Evolutionary conservation across 371 early-diverging fungal genomes (phyloP).

Genomic region (Rhizopus arrhizus): DNA sequence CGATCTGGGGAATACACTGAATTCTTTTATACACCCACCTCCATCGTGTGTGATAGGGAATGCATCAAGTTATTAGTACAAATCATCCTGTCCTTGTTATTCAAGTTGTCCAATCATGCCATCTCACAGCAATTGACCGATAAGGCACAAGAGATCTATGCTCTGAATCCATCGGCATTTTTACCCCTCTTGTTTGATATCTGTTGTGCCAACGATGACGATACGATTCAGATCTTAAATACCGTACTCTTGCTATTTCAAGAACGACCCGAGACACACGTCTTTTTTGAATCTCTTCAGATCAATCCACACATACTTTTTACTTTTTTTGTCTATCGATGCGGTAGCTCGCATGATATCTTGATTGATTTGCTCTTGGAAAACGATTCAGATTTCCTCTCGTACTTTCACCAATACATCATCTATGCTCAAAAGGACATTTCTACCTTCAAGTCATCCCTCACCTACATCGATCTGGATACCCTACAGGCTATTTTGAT

Average conservation of each 20-base stretch:
- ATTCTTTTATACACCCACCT: conserved; percentile 8
- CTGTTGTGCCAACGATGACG: conserved; percentile 28
- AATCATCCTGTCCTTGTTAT: not conserved
- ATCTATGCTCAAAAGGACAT: conserved; percentile 8
- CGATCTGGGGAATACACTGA: conserved; percentile 22
- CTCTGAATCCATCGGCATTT: not conserved
- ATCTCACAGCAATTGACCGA: not conserved
- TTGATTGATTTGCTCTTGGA: conserved; percentile 26
- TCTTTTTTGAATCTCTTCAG: conserved; percentile 3
- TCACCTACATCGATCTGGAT: conserved; percentile 4
- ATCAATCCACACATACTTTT: conserved; percentile 25
- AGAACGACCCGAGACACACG: not conserved
- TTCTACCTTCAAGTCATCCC: not conserved
- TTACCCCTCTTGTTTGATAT: conserved; percentile 11
- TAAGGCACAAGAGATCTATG: not conserved
- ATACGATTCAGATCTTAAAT: conserved; percentile 8
- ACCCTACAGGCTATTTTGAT: conserved; percentile 4
- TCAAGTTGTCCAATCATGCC: not conserved
- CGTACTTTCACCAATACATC: conserved; percentile 21
- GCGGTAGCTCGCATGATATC: conserved; percentile 26
- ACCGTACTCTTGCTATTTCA: conserved; percentile 14
- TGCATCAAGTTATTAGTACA: conserved; percentile 1
- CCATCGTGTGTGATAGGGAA: conserved; percentile 8
- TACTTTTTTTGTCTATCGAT: conserved; percentile 17
- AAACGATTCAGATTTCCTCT: conserved; percentile 19